Evolutionary conservation across 179 eudicot species (phyloP), one percentile per base, ranked within the genome.

Genomic region (Dionaea muscipula): DNA sequence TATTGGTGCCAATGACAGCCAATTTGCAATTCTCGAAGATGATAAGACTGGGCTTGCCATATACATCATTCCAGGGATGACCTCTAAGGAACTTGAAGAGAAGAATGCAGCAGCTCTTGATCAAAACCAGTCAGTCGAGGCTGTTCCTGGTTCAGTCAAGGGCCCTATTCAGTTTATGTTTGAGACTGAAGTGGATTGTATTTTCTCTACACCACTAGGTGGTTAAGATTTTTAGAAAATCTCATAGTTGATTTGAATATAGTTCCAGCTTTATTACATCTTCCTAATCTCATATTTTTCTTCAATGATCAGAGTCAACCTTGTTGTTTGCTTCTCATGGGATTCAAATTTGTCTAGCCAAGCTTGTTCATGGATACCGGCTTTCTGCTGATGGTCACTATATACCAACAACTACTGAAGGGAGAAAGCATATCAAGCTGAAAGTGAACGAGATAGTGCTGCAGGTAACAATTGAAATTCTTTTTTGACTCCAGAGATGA

Each of bases 191-290:
- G 83, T 87, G 56, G 95, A 91, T 55, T 75, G 96, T 48, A 82
- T 91, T 70, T 91, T 91, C 79, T 82, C 94, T 60, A 84, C 93
- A 27, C 98, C 98, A 15, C 50, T 87, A 91, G 98, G 98, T 91
- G 60, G 72, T 60, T 54, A 38, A 47, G 31, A 46, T 59, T 26
- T 36, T 51, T 35, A n/a, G 49, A 44, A 16, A 15, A 36, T 57
- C 31, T 39, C 10, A 17, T 62, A 55, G 18, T 16, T 37, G 28
- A 15, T 18, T 43, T 39, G 11, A 11, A 20, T 1, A 21, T 12
- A 15, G 24, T 15, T 17, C 21, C 21, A 39, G 36, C 37, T 43
- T 66, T 54, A 51, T 49, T 53, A 37, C 40, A 46, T 63, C 59
- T 55, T 67, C 51, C 77, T 79, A 51, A 82, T 57, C 47, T 20